Evolutionary conservation across 2,329 filamentous ascomycete genomes (phyloP).

Genomic region (Trichoderma breve): DNA sequence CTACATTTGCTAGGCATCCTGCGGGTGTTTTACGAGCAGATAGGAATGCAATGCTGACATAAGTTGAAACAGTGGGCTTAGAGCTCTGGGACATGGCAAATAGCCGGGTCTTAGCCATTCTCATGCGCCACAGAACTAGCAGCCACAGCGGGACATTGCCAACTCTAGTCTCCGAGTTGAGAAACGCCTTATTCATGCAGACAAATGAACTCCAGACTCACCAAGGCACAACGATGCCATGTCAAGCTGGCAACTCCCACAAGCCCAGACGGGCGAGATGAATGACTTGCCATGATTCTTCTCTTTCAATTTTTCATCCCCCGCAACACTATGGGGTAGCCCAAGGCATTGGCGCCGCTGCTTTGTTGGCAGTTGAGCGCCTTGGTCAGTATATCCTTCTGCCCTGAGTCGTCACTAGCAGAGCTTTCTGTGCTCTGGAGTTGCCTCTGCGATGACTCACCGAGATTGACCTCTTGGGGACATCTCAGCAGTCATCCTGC

Average conservation of each 20-base stretch:
- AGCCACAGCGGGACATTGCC: conserved; percentile 27
- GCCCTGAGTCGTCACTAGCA: neutral
- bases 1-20: neutral
- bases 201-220: conserved; percentile 15
- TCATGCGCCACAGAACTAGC: conserved; percentile 1
- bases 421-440: neutral
- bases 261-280: neutral
- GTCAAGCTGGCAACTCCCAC: conserved; percentile 8
- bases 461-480: neutral
- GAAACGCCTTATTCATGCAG: conserved; percentile 8
- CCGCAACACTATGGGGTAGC: neutral
- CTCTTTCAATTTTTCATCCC: neutral
- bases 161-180: conserved; percentile 22
- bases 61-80: neutral
- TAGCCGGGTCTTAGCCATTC: conserved; percentile 8
- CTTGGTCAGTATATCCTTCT: conserved; percentile 11
- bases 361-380: neutral
- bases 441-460: neutral
- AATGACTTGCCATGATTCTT: neutral
- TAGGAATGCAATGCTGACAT: neutral
- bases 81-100: neutral
- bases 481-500: neutral
- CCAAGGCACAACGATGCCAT: neutral
- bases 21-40: neutral
- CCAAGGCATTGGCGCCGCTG: neutral